phyloP scores from a whole-genome alignment of 2,329 filamentous ascomycete genomes.

The Phymatotrichopsis omnivora region DNA sequence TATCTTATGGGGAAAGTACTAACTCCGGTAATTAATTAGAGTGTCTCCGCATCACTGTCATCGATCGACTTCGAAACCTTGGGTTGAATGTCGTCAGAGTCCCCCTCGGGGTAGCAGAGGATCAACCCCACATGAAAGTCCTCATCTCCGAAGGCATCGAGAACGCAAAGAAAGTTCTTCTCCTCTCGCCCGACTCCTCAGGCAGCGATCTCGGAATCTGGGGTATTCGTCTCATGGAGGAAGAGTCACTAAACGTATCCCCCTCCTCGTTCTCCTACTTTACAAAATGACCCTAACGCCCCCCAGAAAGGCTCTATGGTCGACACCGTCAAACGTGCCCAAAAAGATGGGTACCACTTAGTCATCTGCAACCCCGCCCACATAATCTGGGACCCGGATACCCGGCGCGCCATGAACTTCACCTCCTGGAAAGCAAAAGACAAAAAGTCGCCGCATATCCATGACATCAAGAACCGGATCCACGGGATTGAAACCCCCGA shows the following conservation, averaged over 20 bases:
- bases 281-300: not conserved
- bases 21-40: constrained; percentile 10
- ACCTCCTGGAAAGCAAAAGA: constrained; percentile 27
- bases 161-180: constrained; percentile 21
- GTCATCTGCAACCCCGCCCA: constrained; percentile 28
- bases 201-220: constrained; percentile 21
- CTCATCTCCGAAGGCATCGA: constrained; percentile 42
- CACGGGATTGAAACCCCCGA: constrained; percentile 27
- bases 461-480: constrained; percentile 26
- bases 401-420: constrained; percentile 23
- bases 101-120: constrained; percentile 44
- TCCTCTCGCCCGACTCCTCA: constrained; percentile 16
- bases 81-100: constrained; percentile 53
- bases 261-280: not conserved
- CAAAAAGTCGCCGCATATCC: constrained; percentile 16
- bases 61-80: constrained; percentile 50
- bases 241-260: constrained; percentile 9
- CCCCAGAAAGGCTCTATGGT: constrained; percentile 29
- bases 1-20: constrained; percentile 4
- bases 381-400: constrained; percentile 26
- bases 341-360: constrained; percentile 23
- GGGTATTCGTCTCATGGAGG: constrained; percentile 19
- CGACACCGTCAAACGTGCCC: constrained; percentile 23
- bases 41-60: constrained; percentile 41
- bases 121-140: constrained; percentile 57